Evolutionary conservation across 306 rosid species (phyloP), one percentile per base, ranked within the genome.

Genomic region (Quercus gilva): DNA sequence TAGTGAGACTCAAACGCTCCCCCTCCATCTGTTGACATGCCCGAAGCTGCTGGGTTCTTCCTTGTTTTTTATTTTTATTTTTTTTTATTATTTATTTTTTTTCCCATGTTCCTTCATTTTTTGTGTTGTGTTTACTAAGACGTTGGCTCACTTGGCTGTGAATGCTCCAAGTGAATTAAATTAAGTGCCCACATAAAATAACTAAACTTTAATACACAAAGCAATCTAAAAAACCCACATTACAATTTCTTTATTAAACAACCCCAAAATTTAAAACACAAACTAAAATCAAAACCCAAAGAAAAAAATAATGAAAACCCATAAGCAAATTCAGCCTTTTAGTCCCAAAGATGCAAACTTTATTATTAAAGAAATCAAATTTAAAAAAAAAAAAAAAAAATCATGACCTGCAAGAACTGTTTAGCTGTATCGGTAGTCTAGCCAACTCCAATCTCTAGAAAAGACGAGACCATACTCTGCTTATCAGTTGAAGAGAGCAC

Each of bases 401-500:
- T 55, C 45, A 2, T 17, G 6, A 86, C 92, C 88, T 86, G 84
- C 78, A 88, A 74, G 77, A 88, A 86, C 77, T 82, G 86, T 49
- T 70, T 76, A 37, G 92, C 88, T 21, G 86, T 88, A 18, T 86
- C 92, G 56, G 85, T 80, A 21, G 85, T 56, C 65, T 88, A 88
- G 1, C 88, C 92, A 2, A 78, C 89, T 76, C 88, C 89, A 82
- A 88, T 81, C 89, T 88, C 92, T 58, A 88, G 74, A 33, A 88
- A 88, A 67, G 88, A 74, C 7, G 82, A 74, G 67, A 88, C 85
- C 86, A 82, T 75, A 59, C 78, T 80, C 84, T 84, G 88, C 82
- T 86, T 76, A n/a, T 88, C 86, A 37, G 70, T 74, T 25, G 86
- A 58, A 43, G 89, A 86, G 41, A 71, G 45, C 55, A 74, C 80